phyloP scores from a whole-genome alignment of 192 early-diverging fungal genomes.

The Pilaira anomala region DNA sequence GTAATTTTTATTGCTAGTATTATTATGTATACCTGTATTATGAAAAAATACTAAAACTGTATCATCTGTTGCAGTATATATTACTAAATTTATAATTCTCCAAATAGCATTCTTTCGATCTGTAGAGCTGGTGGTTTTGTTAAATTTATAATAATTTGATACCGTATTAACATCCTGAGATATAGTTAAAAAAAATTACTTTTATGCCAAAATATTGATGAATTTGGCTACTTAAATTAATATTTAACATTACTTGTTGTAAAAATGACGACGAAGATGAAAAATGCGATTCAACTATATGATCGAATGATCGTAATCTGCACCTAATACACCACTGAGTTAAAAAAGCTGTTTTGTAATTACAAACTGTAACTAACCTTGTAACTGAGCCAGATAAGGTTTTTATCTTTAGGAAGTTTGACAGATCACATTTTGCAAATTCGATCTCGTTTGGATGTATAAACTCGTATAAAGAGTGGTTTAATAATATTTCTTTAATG shows the following conservation, averaged over 20 bases:
- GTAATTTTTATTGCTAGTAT: background rate
- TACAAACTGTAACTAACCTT: conserved; percentile 5
- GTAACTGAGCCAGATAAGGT: conserved; percentile 1
- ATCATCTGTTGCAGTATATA: conserved; percentile 21
- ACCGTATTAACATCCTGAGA: no score
- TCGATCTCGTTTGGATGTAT: conserved; percentile 5
- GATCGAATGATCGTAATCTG: conserved; percentile 5
- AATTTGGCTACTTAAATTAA: background rate
- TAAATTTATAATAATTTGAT: no score
- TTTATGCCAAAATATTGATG: background rate
- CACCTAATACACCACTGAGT: background rate
- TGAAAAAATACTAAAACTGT: conserved; percentile 23
- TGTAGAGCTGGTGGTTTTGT: background rate
- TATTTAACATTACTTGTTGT: conserved; percentile 5
- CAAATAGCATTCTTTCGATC: conserved; percentile 2
- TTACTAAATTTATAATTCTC: conserved; percentile 20
- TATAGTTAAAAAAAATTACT: background rate
- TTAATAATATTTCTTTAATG: background rate
- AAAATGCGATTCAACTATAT: background rate
- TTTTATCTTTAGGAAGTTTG: background rate
- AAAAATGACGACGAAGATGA: conserved; percentile 1
- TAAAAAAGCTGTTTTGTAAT: background rate
- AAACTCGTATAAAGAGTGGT: background rate
- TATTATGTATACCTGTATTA: background rate
- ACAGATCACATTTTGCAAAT: background rate